Conservation (phyloP, 2,329 filamentous ascomycete species). For the Paracamarosporium sp. region DNA sequence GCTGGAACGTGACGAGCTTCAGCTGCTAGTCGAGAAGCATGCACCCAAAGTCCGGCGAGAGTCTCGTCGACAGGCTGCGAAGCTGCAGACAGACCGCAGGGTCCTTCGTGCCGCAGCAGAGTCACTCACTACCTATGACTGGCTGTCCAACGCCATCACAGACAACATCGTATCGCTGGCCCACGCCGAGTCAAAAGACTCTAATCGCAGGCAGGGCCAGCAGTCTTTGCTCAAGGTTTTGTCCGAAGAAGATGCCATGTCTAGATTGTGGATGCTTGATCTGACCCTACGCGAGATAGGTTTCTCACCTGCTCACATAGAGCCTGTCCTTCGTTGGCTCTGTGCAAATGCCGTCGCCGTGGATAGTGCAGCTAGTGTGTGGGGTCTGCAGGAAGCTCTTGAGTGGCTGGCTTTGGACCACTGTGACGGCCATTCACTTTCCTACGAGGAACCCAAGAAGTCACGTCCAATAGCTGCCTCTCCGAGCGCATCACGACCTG, state of each 20-base stretch:
- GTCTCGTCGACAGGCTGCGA: constrained; percentile 74
- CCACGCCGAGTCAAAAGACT: constrained; percentile 64
- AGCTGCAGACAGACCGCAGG: constrained; percentile 84
- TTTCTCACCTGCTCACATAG: constrained; percentile 60
- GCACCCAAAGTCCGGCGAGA: constrained; percentile 81
- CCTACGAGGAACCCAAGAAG: constrained; percentile 49
- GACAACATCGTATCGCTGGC: constrained; percentile 78
- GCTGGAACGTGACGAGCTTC: constrained; percentile 88
- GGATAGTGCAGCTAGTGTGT: constrained; percentile 69
- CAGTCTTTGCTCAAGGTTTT: constrained; percentile 50
- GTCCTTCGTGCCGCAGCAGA: constrained; percentile 81
- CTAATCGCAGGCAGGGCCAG: constrained; percentile 54
- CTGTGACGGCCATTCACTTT: constrained; percentile 70
- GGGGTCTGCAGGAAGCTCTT: constrained; percentile 86
- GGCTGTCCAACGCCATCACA: constrained; percentile 81
- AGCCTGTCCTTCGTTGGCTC: constrained; percentile 42
- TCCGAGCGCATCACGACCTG: constrained; percentile 22
- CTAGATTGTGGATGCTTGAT: constrained; percentile 84
- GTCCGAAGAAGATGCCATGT: constrained; percentile 78
- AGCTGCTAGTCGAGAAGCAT: constrained; percentile 85
- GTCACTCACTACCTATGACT: constrained; percentile 73
- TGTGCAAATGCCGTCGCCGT: constrained; percentile 42
- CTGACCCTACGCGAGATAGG: constrained; percentile 72
- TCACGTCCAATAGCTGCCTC: constrained; percentile 9
- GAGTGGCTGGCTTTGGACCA: constrained; percentile 90